Conservation (phyloP, 352 stramenopile genomes). For the Phytophthora podocarpi region DNA sequence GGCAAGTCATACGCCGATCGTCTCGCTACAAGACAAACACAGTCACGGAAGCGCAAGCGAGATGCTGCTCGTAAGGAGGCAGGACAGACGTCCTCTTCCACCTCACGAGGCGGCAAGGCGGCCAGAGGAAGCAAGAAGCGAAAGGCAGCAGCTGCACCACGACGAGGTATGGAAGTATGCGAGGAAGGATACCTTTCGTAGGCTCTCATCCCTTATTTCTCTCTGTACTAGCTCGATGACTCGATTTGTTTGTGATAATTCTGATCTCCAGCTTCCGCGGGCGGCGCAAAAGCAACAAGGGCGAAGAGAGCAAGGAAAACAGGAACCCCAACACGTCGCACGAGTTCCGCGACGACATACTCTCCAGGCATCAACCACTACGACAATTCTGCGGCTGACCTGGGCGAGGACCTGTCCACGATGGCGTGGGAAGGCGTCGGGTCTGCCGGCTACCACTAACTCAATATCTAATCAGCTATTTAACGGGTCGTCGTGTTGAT, state of each 20-base stretch:
- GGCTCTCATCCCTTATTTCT: not conserved
- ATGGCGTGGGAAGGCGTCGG: conserved; percentile 80
- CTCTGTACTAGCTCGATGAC: not conserved
- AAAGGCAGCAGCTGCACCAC: conserved; percentile 24
- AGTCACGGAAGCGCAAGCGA: conserved; percentile 62
- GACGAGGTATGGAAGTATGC: conserved; percentile 30
- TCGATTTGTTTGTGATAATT: conserved; percentile 5
- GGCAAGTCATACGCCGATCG: conserved; percentile 64
- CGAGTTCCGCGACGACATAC: conserved; percentile 34
- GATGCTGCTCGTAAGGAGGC: conserved; percentile 22
- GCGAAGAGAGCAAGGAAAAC: conserved; percentile 36
- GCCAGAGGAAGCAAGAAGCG: conserved; percentile 28
- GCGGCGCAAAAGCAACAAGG: conserved; percentile 21
- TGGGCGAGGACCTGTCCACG: conserved; percentile 61
- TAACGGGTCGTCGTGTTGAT: not conserved
- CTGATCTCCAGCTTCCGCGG: conserved; percentile 15
- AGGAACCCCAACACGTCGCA: conserved; percentile 27
- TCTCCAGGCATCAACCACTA: conserved; percentile 61
- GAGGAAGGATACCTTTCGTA: not conserved
- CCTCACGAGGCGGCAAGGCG: conserved; percentile 22
- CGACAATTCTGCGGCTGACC: conserved; percentile 47
- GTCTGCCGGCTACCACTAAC: conserved; percentile 65
- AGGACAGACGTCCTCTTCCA: not conserved
- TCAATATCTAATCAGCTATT: conserved; percentile 29
- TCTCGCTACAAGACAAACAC: conserved; percentile 35